Conservation (phyloP, 176 grass and related monocot genomes). For the Rhynchospora pubera region DNA sequence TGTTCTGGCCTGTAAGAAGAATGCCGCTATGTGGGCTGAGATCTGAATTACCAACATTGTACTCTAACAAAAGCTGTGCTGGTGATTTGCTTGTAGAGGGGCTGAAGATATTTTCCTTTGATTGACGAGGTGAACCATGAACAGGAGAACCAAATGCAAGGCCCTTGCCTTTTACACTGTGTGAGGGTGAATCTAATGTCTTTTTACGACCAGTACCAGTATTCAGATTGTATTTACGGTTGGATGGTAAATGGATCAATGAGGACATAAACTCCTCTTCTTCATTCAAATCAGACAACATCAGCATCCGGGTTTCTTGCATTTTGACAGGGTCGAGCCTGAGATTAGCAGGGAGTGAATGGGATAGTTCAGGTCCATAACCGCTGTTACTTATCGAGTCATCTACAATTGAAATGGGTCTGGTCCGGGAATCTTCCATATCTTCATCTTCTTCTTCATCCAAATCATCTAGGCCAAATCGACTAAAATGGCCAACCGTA, state of each 20-base stretch:
- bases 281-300: constrained; percentile 46
- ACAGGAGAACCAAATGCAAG: constrained; percentile 43
- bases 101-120: constrained; percentile 31
- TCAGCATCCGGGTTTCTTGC: constrained; percentile 61
- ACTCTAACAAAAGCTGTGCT: constrained; percentile 54
- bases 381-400: constrained; percentile 32
- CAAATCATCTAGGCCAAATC: constrained; percentile 86
- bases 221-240: constrained; percentile 22
- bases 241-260: constrained; percentile 21
- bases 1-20: constrained; percentile 75
- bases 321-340: constrained; percentile 80
- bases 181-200: constrained; percentile 21
- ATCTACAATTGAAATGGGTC: constrained; percentile 37
- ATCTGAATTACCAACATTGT: constrained; percentile 53
- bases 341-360: constrained; percentile 86
- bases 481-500: constrained; percentile 85
- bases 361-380: constrained; percentile 54
- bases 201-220: constrained; percentile 33
- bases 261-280: constrained; percentile 19
- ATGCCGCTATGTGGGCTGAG: constrained; percentile 44
- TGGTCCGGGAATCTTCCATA: constrained; percentile 56
- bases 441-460: constrained; percentile 88
- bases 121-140: constrained; percentile 44
- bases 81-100: constrained; percentile 42
- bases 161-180: constrained; percentile 13